Conservation (phyloP, 352 stramenopile genomes). For the Phytopythium chamaehyphon region DNA sequence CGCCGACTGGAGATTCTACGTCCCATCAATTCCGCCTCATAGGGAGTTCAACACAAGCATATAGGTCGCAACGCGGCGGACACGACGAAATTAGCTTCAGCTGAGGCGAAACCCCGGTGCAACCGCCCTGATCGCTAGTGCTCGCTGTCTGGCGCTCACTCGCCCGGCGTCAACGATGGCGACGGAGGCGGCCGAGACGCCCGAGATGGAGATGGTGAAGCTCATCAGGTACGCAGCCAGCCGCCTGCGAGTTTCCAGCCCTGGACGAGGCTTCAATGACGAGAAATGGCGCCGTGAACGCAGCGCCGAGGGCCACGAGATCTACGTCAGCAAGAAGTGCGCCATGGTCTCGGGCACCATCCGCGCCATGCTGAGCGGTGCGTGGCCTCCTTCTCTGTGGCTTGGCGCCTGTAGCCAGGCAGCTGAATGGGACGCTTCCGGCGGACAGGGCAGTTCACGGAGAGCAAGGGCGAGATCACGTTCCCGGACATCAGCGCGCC, state of each 20-base stretch:
- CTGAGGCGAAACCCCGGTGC: too few relatives aligned
- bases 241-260: not conserved
- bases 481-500: conserved; percentile 96
- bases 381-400: conserved; percentile 13
- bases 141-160: too few relatives aligned
- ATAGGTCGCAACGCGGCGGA: too few relatives aligned
- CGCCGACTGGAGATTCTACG: too few relatives aligned
- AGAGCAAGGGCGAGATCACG: conserved; percentile 94
- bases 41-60: too few relatives aligned
- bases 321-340: conserved; percentile 93
- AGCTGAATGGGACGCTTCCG: too few relatives aligned
- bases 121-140: too few relatives aligned
- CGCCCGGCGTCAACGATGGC: conserved; percentile 31
- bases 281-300: too few relatives aligned
- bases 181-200: conserved; percentile 36
- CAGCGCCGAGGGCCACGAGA: conserved; percentile 94
- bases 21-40: conserved; percentile 2
- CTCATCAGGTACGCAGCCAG: conserved; percentile 53
- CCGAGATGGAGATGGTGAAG: conserved; percentile 71
- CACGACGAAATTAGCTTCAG: not conserved
- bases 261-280: too few relatives aligned
- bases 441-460: conserved; percentile 90
- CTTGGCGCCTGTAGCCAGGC: too few relatives aligned
- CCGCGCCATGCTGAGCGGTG: conserved; percentile 94
- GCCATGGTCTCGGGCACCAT: conserved; percentile 96